Evolutionary conservation across 1,139 yeast genomes (phyloP), one percentile per base, ranked within the genome.

Genomic region (Candida freyschussii): DNA sequence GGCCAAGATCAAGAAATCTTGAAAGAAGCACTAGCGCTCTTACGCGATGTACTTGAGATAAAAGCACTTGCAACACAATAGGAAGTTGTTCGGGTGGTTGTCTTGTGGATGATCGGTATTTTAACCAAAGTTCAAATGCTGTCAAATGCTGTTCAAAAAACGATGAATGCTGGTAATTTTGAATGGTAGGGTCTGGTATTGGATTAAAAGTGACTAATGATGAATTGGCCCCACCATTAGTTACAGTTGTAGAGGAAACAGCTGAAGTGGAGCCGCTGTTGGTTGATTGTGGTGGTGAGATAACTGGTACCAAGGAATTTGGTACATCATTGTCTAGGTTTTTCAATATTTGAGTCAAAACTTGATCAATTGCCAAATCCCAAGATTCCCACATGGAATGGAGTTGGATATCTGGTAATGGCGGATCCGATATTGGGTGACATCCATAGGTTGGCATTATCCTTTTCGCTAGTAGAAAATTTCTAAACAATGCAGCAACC

Each of bases 301-400:
- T 5, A 4, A n/a, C 19, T 20, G 30, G 24, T 29, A 21, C 9
- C 9, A 58, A 39, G 8, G 52, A 39, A n/a, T n/a, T n/a, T 4
- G 54, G 40, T 2, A 56, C 57, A 20, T 55, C 47, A 35, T 47
- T 55, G 43, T 53, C 55, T 41, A 54, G 43, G 41, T 58, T 58
- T 26, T 58, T 57, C 32, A 80, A 67, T 29, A 81, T 57, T 49
- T 81, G 86, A 5, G 86, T 75, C 34, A 93, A 65, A 2, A 94
- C 94, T 53, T 91, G 96, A 57, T 91, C 97, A 30, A 91, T 82
- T 0, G 98, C 97, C 50, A 91, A 65, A 55, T 93, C 98, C 98
- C 98, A 91, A 0, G 96, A 81, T 43, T 87, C 94, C 99, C 99
- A 91, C 86, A 91, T 82, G 10, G 95, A 78, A 55, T 93, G 97